Evolutionary conservation across 441 rosid genomes (phyloP), one percentile per base, ranked within the genome.

Genomic region (Aquilaria agallochum): DNA sequence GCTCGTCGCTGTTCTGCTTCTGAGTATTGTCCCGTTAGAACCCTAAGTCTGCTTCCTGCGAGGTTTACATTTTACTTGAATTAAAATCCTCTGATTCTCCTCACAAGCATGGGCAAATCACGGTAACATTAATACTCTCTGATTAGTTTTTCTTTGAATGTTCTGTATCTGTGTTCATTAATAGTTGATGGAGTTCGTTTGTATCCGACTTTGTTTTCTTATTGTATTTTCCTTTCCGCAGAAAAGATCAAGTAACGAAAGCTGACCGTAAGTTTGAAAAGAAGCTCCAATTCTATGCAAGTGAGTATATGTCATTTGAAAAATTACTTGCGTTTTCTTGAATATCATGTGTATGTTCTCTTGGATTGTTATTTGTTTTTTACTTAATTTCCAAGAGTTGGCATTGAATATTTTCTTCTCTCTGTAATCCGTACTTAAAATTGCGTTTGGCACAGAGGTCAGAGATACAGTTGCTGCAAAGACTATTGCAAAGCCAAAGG

Each of bases 241-340:
- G 94, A 50, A 58, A 74, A 31, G 86, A 80, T 42, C 55, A 74
- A 5, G 36, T 60, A 3, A 47, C 76, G 9, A 91, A 88, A 74
- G 61, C 90, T n/a, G 88, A 85, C 32, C 72, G 68, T 46, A 88
- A 86, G 32, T 72, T 84, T 11, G 90, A 84, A 54, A 88, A 88
- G 83, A 86, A 86, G 68, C 72, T 88, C 44, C 79, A 83, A 55
- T 91, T 86, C 45, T 88, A 88, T 68, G 49, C 90, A 60, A 88
- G 94, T 91, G 69, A 73, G 80, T 72, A 55, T 5, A 5, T 53
- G 5, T 53, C 11, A 31, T 53, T 27, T 36, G 42, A 36, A 36
- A 36, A 7, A 36, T 36, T 36, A 36, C 7, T 36, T 36, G 42
- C 42, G 42, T 36, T 36, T 36, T 36, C 5, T 36, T 36, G 5